A percentile compares a stretch with the other conserved stretches of the same genome.
Evolutionary conservation across 202 grass and related monocot genomes (phyloP).

Genomic region (Eragrostis tef): DNA sequence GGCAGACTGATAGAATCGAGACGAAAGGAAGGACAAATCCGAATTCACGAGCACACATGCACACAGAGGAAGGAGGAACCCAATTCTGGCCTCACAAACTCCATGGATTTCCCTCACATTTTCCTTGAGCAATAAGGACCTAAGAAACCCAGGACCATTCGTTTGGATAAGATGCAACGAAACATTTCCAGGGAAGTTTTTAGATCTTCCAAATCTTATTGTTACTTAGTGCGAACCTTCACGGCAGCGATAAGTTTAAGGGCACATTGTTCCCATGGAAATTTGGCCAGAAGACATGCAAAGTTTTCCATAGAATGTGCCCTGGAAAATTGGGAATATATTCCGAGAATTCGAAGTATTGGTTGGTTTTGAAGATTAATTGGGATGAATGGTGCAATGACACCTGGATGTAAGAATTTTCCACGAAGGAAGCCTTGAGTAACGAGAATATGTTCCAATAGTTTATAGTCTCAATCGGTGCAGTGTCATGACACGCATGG

Average conservation of each 20-base stretch:
- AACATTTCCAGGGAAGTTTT: background rate
- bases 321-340: background rate
- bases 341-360: background rate
- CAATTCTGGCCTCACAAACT: conserved; percentile 12
- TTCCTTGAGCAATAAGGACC: conserved; percentile 28
- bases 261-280: conserved; percentile 34
- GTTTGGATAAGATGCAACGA: conserved; percentile 7
- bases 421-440: background rate
- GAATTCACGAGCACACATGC: conserved; percentile 3
- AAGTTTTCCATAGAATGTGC: background rate
- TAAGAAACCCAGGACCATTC: background rate
- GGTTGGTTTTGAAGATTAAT: background rate
- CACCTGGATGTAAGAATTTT: background rate
- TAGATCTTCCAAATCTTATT: background rate
- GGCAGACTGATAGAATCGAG: background rate
- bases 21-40: conserved; percentile 22
- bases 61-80: background rate
- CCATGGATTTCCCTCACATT: conserved; percentile 38
- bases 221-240: conserved; percentile 14
- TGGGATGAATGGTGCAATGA: background rate
- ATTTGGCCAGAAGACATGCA: background rate
- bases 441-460: background rate
- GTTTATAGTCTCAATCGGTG: background rate
- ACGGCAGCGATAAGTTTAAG: background rate
- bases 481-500: background rate